A percentile compares a stretch with the other conserved stretches of the same genome.
phyloP scores from a whole-genome alignment of 106 monocot genomes.

The Triglochin maritima region DNA sequence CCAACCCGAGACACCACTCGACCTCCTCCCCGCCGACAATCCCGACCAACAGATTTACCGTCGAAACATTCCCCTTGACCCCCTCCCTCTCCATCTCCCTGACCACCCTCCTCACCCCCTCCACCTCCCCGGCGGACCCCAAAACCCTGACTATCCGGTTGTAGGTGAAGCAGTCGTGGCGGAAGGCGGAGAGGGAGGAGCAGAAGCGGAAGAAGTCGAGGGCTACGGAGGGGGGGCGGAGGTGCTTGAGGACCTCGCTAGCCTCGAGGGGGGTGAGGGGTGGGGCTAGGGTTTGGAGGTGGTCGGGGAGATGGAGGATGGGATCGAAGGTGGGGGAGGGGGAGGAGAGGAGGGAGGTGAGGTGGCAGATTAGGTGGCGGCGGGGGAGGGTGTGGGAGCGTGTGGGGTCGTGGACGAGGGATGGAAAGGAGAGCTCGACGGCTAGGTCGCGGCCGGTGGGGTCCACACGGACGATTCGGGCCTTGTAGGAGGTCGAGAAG shows the following conservation, averaged over 20 bases:
- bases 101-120: conserved; percentile 25
- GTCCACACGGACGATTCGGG: conserved; percentile 38
- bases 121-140: conserved; percentile 5
- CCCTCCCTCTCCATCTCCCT: conserved; percentile 70
- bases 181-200: conserved; percentile 42
- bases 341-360: conserved; percentile 40
- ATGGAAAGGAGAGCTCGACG: conserved; percentile 40
- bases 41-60: conserved; percentile 72
- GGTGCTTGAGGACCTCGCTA: conserved; percentile 68
- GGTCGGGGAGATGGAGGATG: conserved; percentile 64
- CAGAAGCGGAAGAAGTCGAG: conserved; percentile 69
- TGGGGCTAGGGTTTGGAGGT: conserved; percentile 45
- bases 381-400: conserved; percentile 62
- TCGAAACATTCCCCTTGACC: conserved; percentile 67
- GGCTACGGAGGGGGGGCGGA: conserved; percentile 19
- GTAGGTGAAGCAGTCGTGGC: conserved; percentile 84
- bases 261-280: conserved; percentile 58
- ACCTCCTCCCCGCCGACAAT: conserved; percentile 32
- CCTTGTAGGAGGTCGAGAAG: conserved; percentile 56
- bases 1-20: conserved; percentile 54
- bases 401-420: conserved; percentile 24
- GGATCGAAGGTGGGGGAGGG: conserved; percentile 21
- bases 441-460: conserved; percentile 39
- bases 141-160: conserved; percentile 62
- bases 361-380: conserved; percentile 73